These are phyloP conservation scores for Cajanus cajan DNA, from an alignment of 306 rosid genomes.

Conservation along the genomic window DNA sequence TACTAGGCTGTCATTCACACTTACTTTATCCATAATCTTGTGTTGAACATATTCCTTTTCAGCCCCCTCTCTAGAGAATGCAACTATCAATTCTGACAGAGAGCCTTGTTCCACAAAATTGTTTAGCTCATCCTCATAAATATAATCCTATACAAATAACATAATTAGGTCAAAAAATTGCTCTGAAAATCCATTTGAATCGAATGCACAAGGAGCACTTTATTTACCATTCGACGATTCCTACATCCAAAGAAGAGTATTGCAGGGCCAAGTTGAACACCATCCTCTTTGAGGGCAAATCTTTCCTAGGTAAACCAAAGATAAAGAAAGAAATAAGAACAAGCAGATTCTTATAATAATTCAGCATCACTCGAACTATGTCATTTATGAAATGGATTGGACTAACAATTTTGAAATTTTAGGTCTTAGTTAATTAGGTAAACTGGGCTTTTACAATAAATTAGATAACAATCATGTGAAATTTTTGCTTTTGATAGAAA, in stretches of 20 bases:
- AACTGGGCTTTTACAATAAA: background rate
- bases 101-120: conserved; percentile 68
- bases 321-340: conserved; percentile 15
- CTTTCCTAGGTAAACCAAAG: conserved; percentile 70
- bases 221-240: conserved; percentile 79
- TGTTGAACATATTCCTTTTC: conserved; percentile 88
- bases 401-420: conserved; percentile 6
- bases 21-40: conserved; percentile 74
- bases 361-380: background rate
- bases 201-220: conserved; percentile 6
- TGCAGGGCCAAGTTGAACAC: conserved; percentile 77
- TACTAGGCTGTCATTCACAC: conserved; percentile 17
- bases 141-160: conserved; percentile 67
- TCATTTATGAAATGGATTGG: conserved; percentile 2
- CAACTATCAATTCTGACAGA: conserved; percentile 72
- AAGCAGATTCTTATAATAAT: conserved; percentile 8
- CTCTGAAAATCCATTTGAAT: background rate
- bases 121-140: conserved; percentile 86
- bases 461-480: background rate
- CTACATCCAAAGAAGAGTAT: conserved; percentile 93
- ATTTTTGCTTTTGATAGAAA: background rate
- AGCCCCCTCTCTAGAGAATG: conserved; percentile 85
- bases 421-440: background rate
- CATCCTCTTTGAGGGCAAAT: conserved; percentile 68
- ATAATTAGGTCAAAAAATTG: conserved; percentile 27